Percentiles rank a stretch among this genome's conserved stretches.
Conservation (phyloP, 495 filamentous ascomycete genomes). For the Apodospora peruviana region DNA sequence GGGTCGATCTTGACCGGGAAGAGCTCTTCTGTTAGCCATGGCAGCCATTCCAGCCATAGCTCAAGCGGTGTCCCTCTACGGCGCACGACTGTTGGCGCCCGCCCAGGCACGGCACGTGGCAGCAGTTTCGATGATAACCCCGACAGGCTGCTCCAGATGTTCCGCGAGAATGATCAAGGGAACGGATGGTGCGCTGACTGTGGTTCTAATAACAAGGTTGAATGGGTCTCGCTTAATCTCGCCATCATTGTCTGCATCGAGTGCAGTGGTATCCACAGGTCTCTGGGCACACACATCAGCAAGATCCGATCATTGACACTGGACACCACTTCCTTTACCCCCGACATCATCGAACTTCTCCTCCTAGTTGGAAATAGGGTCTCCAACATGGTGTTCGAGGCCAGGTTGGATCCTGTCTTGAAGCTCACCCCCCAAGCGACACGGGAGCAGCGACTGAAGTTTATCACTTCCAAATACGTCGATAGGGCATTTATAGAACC, state of each 20-base stretch:
- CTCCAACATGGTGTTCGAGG: conserved; percentile 96
- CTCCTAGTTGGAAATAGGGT: conserved; percentile 88
- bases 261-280: conserved; percentile 95
- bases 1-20: conserved; percentile 93
- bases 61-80: conserved; percentile 56
- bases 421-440: conserved; percentile 74
- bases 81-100: conserved; percentile 80
- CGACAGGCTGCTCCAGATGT: conserved; percentile 73
- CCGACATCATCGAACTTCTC: conserved; percentile 92
- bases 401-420: conserved; percentile 61
- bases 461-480: conserved; percentile 93
- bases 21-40: conserved; percentile 66
- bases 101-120: conserved; percentile 67
- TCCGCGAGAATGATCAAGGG: conserved; percentile 86
- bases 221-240: conserved; percentile 98
- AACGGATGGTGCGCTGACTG: conserved; percentile 97
- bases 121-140: conserved; percentile 72
- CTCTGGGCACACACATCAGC: conserved; percentile 93
- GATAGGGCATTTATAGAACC: conserved; percentile 75
- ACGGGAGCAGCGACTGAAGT: conserved; percentile 81
- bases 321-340: conserved; percentile 91
- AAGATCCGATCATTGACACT: conserved; percentile 94
- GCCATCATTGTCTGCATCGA: conserved; percentile 97
- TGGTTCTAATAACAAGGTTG: conserved; percentile 81
- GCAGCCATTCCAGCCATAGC: conserved; percentile 38